A percentile compares a stretch with the other conserved stretches of the same genome.
Conservation (phyloP, 2,329 filamentous ascomycete genomes). For the Curvularia spicifera region DNA sequence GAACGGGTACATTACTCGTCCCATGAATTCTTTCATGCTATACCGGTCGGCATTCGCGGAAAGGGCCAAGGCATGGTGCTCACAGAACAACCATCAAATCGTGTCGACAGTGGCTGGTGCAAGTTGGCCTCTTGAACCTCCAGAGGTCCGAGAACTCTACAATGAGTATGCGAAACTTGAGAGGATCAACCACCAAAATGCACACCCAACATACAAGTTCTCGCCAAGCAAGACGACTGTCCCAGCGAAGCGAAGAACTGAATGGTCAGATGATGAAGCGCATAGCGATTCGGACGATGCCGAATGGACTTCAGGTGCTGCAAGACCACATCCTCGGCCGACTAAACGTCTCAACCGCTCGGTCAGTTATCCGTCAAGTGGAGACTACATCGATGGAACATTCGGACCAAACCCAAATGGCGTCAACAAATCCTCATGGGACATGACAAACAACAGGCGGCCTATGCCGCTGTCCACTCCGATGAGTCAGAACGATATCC, state of each 20-base stretch:
- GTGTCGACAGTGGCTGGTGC: slow-evolving; percentile 86
- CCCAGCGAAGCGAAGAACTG: slow-evolving; percentile 57
- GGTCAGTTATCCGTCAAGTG: slow-evolving; percentile 36
- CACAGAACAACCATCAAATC: slow-evolving; percentile 90
- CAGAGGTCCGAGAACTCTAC: slow-evolving; percentile 75
- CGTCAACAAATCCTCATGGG: slow-evolving; percentile 59
- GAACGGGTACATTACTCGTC: slow-evolving; percentile 82
- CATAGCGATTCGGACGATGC: slow-evolving; percentile 52
- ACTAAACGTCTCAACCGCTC: slow-evolving; percentile 34
- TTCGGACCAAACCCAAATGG: slow-evolving; percentile 38
- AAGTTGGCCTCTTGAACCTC: slow-evolving; percentile 83
- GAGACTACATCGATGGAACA: slow-evolving; percentile 36
- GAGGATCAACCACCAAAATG: slow-evolving; percentile 80
- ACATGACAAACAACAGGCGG: slow-evolving; percentile 59
- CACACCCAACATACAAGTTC: slow-evolving; percentile 94
- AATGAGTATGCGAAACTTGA: slow-evolving; percentile 80
- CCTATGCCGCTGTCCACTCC: slow-evolving; percentile 52
- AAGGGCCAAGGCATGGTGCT: slow-evolving; percentile 78
- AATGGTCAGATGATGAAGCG: slow-evolving; percentile 48
- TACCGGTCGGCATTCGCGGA: slow-evolving; percentile 94
- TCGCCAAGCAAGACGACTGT: slow-evolving; percentile 73
- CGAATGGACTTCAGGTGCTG: slow-evolving; percentile 46
- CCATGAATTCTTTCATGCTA: slow-evolving; percentile 98
- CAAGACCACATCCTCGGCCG: slow-evolving; percentile 30
- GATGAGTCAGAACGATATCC: slow-evolving; percentile 53